Conservation (phyloP, 139 green algal genomes). For the Microglena sp. region DNA sequence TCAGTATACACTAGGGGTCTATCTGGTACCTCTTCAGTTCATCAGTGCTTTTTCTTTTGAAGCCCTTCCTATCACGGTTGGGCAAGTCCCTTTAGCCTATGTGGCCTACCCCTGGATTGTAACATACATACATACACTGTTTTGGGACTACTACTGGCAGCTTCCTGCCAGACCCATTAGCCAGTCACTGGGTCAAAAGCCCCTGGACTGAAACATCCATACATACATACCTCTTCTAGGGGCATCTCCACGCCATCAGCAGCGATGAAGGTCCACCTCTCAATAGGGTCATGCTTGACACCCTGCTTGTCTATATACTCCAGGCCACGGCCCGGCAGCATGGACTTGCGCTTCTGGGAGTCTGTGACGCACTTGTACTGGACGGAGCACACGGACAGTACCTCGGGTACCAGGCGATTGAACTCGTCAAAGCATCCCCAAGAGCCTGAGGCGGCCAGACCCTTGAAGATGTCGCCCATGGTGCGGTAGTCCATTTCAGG, state of each 20-base stretch:
- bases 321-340: conserved; percentile 71
- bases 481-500: conserved; percentile 82
- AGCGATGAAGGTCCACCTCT: conserved; percentile 64
- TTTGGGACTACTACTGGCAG: too few species aligned
- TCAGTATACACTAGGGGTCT: too few species aligned
- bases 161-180: too few species aligned
- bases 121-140: too few species aligned
- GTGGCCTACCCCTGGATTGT: too few species aligned
- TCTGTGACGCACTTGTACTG: conserved; percentile 81
- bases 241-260: conserved; percentile 53
- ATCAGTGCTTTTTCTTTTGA: too few species aligned
- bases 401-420: conserved; percentile 67
- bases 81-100: too few species aligned
- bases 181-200: too few species aligned
- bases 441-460: conserved; percentile 59
- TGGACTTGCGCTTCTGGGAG: conserved; percentile 71
- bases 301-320: conserved; percentile 68
- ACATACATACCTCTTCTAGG: too few species aligned
- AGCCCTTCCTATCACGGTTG: too few species aligned
- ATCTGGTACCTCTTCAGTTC: too few species aligned
- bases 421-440: conserved; percentile 86
- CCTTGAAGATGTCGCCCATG: conserved; percentile 84
- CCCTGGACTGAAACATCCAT: too few species aligned
- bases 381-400: conserved; percentile 67
- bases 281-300: conserved; percentile 51